Base-by-base conservation (phyloP, 2,329 filamentous ascomycete genomes). In the Parastagonospora avenae region DNA sequence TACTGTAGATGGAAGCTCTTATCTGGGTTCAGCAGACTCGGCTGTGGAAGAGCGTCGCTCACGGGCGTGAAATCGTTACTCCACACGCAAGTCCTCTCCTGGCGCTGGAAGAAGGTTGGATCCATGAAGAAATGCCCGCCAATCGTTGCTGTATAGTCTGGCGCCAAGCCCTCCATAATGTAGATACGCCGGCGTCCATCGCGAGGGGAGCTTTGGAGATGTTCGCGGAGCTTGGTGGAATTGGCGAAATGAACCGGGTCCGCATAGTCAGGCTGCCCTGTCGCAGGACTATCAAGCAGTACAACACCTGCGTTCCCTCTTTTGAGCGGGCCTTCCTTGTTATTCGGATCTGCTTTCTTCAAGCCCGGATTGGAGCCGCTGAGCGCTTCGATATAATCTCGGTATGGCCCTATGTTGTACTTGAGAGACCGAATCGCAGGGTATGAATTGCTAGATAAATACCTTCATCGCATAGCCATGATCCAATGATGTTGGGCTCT, bases 71-170 rank as follows among this genome's bases (percentile, higher is more conserved):
- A 72, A 0, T 71, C 63, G 24, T 68, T 71, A 19, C 64, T 68
- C 69, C 69, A 72, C 1, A 71, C 63, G 39, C 68, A 71, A 7
- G 68, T 71, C 28, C 69, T 58, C 44, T 72, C 69, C 46, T 72
- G 69, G 2, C 67, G 55, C 35, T 63, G 50, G 39, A 70, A 72
- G 43, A 72, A 71, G 0, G 59, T 59, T 2, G 69, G 69, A 8
- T 72, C 60, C 68, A 72, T 72, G 48, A 62, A 70, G 40, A 72
- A 71, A 38, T 67, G 64, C 1, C 57, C 63, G 9, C 69, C 69
- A 6, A 71, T 50, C 1, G 60, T 47, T 6, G 66, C 52, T 2
- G 71, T 53, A 42, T 59, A 71, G 16, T 69, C 67, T n/a, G 56
- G 60, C 1, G 64, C 67, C 4, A 71, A 43, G 0, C 69, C 68